A percentile compares a stretch with the other conserved stretches of the same genome.
Conservation (phyloP, 441 rosid species). For the Kokia cookei region DNA sequence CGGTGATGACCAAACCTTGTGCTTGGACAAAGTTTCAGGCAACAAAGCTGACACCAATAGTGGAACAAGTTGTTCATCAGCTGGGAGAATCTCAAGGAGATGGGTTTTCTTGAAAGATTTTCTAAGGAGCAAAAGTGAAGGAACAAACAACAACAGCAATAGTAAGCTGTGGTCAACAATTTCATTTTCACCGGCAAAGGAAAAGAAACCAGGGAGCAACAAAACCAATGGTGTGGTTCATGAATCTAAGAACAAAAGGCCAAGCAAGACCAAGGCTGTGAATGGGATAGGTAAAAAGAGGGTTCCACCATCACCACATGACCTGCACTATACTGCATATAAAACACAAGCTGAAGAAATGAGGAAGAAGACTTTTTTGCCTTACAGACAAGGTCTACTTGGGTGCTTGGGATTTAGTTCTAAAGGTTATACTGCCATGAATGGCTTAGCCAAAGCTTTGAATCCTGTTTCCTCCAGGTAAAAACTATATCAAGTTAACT, state of each 20-base stretch:
- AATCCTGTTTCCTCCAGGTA: conserved; percentile 92
- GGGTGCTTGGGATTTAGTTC: conserved; percentile 96
- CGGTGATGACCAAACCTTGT: conserved; percentile 10
- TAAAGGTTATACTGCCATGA: conserved; percentile 86
- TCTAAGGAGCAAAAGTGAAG: conserved; percentile 91
- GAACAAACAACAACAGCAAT: conserved; percentile 43
- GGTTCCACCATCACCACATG: conserved; percentile 72
- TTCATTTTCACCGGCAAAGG: conserved; percentile 70
- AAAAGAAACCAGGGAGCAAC: conserved; percentile 29
- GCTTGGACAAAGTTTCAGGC: conserved; percentile 2
- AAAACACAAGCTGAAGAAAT: conserved; percentile 93
- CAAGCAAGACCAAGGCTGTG: conserved; percentile 34
- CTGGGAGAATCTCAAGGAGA: conserved; percentile 84
- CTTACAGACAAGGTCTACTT: conserved; percentile 82
- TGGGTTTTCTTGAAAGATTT: conserved; percentile 95
- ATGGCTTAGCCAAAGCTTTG: conserved; percentile 78
- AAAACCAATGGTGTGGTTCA: conserved; percentile 6
- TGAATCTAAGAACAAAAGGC: conserved; percentile 15
- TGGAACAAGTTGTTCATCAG: conserved; percentile 65
- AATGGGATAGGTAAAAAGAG: conserved; percentile 76
- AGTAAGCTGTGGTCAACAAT: conserved; percentile 80
- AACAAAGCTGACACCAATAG: conserved; percentile 10
- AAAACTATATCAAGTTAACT: not conserved
- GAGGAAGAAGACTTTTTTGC: conserved; percentile 90
- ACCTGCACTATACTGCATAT: conserved; percentile 75